Evolutionary conservation across 2,329 filamentous ascomycete species (phyloP).

Genomic region (Cryphonectria radicalis): DNA sequence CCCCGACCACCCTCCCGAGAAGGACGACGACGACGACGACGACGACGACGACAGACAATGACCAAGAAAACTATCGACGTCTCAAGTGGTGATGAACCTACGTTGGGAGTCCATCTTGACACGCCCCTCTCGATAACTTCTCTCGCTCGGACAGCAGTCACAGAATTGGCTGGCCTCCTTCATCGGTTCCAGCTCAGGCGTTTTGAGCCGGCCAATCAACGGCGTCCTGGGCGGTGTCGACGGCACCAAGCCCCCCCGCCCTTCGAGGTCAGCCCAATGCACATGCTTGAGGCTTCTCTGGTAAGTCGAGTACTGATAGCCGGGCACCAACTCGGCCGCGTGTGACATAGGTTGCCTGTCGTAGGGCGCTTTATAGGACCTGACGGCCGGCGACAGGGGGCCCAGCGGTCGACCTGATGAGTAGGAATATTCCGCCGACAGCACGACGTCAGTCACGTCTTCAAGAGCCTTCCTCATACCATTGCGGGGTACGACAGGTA

Average conservation of each 20-base stretch:
- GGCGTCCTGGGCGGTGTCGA: conserved; percentile 22
- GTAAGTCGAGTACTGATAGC: background rate
- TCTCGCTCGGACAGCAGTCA: conserved; percentile 21
- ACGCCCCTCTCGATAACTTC: conserved; percentile 15
- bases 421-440: conserved; percentile 16
- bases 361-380: background rate
- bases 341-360: background rate
- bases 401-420: conserved; percentile 2
- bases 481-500: background rate
- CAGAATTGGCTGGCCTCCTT: conserved; percentile 16
- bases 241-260: background rate
- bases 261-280: conserved; percentile 12
- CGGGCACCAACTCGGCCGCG: too few species aligned
- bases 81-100: conserved; percentile 18
- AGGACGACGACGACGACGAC: background rate
- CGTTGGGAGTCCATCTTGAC: conserved; percentile 28
- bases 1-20: background rate
- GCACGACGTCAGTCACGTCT: conserved; percentile 21
- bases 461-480: conserved; percentile 7
- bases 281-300: background rate
- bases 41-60: background rate
- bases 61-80: background rate
- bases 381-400: background rate
- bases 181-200: conserved; percentile 25
- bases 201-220: conserved; percentile 20